Evolutionary conservation across 2,329 filamentous ascomycete species (phyloP).

Genomic region (Alternaria ventricosa): DNA sequence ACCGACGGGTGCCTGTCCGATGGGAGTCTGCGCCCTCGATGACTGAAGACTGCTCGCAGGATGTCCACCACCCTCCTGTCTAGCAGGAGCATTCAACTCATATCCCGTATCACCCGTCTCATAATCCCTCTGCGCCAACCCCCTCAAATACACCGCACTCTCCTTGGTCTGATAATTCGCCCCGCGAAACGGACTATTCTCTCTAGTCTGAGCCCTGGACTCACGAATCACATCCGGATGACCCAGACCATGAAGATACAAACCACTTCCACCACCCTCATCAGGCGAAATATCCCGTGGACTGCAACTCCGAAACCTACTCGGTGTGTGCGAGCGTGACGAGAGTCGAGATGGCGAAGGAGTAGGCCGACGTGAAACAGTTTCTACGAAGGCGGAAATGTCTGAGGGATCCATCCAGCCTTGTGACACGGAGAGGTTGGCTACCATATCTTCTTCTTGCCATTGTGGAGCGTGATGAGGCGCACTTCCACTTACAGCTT

Average conservation of each 20-base stretch:
- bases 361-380: not conserved
- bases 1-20: not conserved
- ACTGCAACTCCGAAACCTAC: not conserved
- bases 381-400: not conserved
- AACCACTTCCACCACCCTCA: not conserved
- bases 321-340: not conserved
- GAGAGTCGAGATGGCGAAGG: not conserved
- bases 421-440: not conserved
- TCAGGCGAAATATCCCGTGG: not conserved
- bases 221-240: not conserved
- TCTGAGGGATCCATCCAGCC: slow-evolving; percentile 3
- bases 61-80: not conserved
- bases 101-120: not conserved
- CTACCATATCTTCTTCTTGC: not conserved
- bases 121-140: not conserved
- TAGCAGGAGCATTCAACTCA: not conserved
- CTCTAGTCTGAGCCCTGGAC: not conserved
- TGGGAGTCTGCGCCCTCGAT: not conserved
- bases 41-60: not conserved
- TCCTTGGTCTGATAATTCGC: not conserved
- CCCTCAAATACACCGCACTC: not conserved
- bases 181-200: not conserved
- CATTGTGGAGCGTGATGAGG: not conserved
- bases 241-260: slow-evolving; percentile 4
- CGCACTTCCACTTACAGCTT: not conserved